Evolutionary conservation across 2,329 filamentous ascomycete species (phyloP).

Genomic region (Periconia digitata): DNA sequence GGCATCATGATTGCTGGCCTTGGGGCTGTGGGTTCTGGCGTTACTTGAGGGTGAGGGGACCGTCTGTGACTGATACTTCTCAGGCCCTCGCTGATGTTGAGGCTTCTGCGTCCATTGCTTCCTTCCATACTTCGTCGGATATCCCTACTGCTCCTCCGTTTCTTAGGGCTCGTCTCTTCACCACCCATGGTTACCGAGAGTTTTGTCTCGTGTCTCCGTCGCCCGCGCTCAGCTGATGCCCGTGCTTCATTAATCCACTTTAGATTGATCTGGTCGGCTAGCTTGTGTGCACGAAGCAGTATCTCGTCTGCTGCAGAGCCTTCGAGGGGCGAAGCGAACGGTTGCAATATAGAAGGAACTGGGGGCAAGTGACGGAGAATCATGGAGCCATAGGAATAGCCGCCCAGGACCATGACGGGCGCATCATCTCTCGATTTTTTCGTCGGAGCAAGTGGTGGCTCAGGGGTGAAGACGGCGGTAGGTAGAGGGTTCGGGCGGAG

Average conservation of each 20-base stretch:
- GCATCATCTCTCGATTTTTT: slow-evolving; percentile 3
- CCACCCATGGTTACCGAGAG: slow-evolving; percentile 46
- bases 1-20: slow-evolving; percentile 15
- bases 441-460: slow-evolving; percentile 13
- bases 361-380: slow-evolving; percentile 74
- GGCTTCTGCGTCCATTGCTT: slow-evolving; percentile 19
- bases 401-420: slow-evolving; percentile 63
- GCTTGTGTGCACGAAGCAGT: slow-evolving; percentile 65
- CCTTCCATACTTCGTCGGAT: slow-evolving; percentile 33
- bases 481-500: slow-evolving; percentile 42
- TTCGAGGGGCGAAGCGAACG: slow-evolving; percentile 57
- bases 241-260: slow-evolving; percentile 40
- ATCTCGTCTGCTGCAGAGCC: slow-evolving; percentile 69
- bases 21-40: slow-evolving; percentile 7
- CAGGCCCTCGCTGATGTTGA: slow-evolving; percentile 36
- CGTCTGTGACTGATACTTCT: slow-evolving; percentile 32
- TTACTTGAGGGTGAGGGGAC: slow-evolving; percentile 1
- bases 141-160: slow-evolving; percentile 47
- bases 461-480: slow-evolving; percentile 16
- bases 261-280: slow-evolving; percentile 65
- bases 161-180: slow-evolving; percentile 48
- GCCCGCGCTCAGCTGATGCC: slow-evolving; percentile 20
- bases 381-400: slow-evolving; percentile 90
- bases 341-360: slow-evolving; percentile 55
- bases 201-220: slow-evolving; percentile 19